Evolutionary conservation across 352 stramenopile species (phyloP), one percentile per base, ranked within the genome.

Genomic region (Peronospora destructor): DNA sequence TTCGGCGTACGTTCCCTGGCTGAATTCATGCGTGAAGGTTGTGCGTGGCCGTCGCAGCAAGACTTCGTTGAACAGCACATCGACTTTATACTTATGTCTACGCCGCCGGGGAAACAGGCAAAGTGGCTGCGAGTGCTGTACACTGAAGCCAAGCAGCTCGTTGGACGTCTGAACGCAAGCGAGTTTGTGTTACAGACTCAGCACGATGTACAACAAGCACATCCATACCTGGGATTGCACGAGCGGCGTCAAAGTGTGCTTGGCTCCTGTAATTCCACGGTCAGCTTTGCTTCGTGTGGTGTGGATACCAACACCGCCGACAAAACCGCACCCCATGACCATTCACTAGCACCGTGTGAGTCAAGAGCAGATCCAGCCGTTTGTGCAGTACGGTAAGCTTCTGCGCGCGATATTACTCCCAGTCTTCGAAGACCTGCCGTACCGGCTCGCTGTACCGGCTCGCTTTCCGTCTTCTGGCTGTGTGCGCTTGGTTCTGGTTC

Each of bases 361-460:
- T n/a, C n/a, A n/a, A n/a, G n/a, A n/a, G n/a, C n/a, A n/a, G n/a
- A n/a, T n/a, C n/a, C n/a, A n/a, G n/a, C 40, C 1, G 46, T 53
- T 4, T 53, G 26, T 53, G 6, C 13, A 45, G 8, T 30, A 26
- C 16, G 8, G 29, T 25, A 45, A 45, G 46, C 25, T 23, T 33
- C 13, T 53, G 46, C 36, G 16, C 13, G 32, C 32, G 28, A 40
- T 53, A 14, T 28, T 45, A 11, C 35, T 39, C n/a, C 37, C 37
- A 4, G 23, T 55, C 11, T 33, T 21, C 13, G 38, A 45, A 16
- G 38, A 45, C 12, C 17, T 43, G 4, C n/a, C n/a, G n/a, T n/a
- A n/a, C n/a, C 36, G n/a, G 25, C 25, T 28, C n/a, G n/a, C n/a
- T n/a, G n/a, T n/a, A n/a, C 11, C 9, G 36, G 1, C 36, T 42